phyloP scores from a whole-genome alignment of 2,329 filamentous ascomycete species.

The Akanthomyces uredinophilus region DNA sequence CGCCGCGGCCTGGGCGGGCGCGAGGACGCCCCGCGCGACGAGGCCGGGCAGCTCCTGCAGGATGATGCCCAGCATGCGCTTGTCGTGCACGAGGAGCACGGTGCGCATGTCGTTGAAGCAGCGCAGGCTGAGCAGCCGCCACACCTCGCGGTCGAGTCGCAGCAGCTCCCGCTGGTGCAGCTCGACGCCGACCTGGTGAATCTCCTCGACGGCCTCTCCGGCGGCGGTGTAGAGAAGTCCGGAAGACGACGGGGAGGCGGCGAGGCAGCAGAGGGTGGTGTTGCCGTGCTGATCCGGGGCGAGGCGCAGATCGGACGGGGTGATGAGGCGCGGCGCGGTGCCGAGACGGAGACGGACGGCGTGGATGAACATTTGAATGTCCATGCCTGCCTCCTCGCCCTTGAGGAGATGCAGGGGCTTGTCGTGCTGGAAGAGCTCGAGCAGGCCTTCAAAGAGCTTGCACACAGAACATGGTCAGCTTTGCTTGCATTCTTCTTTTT shows the following conservation, averaged over 20 bases:
- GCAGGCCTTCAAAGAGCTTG: conserved; percentile 29
- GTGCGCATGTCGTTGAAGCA: conserved; percentile 39
- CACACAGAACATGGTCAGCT: not conserved
- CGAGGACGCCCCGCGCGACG: conserved; percentile 23
- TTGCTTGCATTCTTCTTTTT: not conserved
- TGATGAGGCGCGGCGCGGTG: conserved; percentile 29
- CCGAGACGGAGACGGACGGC: conserved; percentile 25
- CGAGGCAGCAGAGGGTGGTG: conserved; percentile 26
- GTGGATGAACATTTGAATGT: conserved; percentile 35
- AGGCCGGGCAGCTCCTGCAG: conserved; percentile 29
- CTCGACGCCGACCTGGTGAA: conserved; percentile 35
- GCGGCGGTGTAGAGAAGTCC: conserved; percentile 15
- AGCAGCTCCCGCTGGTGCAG: conserved; percentile 34
- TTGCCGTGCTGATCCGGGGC: conserved; percentile 22
- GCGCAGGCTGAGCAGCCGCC: conserved; percentile 31
- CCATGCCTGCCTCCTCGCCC: conserved; percentile 32
- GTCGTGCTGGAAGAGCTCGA: conserved; percentile 26
- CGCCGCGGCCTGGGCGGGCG: conserved; percentile 21
- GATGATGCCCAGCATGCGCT: conserved; percentile 37
- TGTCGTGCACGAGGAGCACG: conserved; percentile 36
- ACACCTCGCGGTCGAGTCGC: conserved; percentile 25
- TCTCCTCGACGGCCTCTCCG: conserved; percentile 27
- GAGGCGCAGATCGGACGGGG: conserved; percentile 29
- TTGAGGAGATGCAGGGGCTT: conserved; percentile 34
- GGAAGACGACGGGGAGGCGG: not conserved